Conservation (phyloP, 306 rosid genomes). For the Cucurbita ficifolia region DNA sequence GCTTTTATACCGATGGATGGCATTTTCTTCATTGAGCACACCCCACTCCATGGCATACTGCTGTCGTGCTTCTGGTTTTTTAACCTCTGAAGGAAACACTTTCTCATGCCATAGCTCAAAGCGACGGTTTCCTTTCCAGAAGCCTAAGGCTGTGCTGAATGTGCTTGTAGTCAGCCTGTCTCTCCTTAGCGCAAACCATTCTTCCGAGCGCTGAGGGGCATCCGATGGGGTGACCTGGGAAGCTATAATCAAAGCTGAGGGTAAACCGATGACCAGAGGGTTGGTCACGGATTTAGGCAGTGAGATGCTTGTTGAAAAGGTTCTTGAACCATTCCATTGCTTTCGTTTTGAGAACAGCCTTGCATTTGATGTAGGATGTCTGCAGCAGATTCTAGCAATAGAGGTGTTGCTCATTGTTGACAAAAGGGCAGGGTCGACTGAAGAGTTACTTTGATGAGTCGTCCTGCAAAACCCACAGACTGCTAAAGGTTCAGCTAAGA, state of each 20-base stretch:
- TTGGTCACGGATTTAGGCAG: conserved; percentile 1
- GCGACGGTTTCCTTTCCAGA: conserved; percentile 81
- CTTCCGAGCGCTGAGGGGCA: conserved; percentile 73
- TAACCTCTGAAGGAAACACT: conserved; percentile 38
- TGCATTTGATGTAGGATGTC: conserved; percentile 16
- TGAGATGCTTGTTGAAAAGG: conserved; percentile 21
- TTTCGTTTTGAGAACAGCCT: conserved; percentile 17
- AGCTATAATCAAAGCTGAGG: conserved; percentile 29
- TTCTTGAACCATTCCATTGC: conserved; percentile 14
- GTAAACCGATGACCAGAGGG: conserved; percentile 17
- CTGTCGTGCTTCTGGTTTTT: conserved; percentile 21
- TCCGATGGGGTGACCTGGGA: conserved; percentile 27
- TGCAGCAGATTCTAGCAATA: conserved; percentile 23
- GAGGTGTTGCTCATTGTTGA: conserved; percentile 30
- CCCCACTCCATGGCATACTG: conserved; percentile 85
- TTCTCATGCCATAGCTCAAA: conserved; percentile 77
- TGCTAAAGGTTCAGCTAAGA: background rate
- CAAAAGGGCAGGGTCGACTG: conserved; percentile 15
- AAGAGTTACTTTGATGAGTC: conserved; percentile 9
- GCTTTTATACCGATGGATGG: conserved; percentile 55
- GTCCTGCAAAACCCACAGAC: conserved; percentile 21
- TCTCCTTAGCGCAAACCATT: conserved; percentile 94
- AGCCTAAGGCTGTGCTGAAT: conserved; percentile 84
- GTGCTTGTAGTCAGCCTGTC: conserved; percentile 87
- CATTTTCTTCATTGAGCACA: conserved; percentile 56